Percentiles rank a stretch among this genome's conserved stretches.
Conservation (phyloP, 805 yeast species). For the Alloascoidea hylecoeti region DNA sequence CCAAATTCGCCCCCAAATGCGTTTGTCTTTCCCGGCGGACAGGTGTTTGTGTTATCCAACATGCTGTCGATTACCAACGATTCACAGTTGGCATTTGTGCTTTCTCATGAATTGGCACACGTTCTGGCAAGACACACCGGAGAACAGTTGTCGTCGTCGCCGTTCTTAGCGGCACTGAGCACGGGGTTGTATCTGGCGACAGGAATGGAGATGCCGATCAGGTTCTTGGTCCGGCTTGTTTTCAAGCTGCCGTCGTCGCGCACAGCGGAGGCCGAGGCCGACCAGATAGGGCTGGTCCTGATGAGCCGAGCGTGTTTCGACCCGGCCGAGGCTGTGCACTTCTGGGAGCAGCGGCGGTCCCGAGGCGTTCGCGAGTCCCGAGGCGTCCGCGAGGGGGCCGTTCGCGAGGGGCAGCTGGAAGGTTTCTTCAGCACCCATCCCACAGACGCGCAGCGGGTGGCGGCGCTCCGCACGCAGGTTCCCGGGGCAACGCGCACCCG, state of each 20-base stretch:
- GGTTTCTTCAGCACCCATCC: conserved; percentile 78
- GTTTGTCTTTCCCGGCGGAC: conserved; percentile 91
- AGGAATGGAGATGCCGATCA: conserved; percentile 39
- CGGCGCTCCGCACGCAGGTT: conserved; percentile 55
- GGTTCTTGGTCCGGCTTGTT: conserved; percentile 36
- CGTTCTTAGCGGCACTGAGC: conserved; percentile 46
- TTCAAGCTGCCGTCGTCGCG: conserved; percentile 77
- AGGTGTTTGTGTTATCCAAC: conserved; percentile 76
- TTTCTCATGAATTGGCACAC: conserved; percentile 90
- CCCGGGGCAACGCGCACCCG: conserved; percentile 22
- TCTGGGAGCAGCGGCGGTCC: conserved; percentile 49
- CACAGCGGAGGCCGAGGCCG: conserved; percentile 94
- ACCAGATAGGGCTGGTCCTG: conserved; percentile 81
- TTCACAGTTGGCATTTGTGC: conserved; percentile 90
- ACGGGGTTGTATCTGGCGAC: conserved; percentile 42
- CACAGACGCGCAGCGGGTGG: conserved; percentile 56
- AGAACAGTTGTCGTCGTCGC: conserved; percentile 69
- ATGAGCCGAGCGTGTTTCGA: conserved; percentile 86
- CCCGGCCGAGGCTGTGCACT: conserved; percentile 54
- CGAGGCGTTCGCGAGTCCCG: conserved; percentile 13
- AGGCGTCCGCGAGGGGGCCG: conserved; percentile 37
- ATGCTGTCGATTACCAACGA: conserved; percentile 66
- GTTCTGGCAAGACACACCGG: conserved; percentile 86
- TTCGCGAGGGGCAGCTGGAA: not conserved
- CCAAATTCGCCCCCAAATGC: conserved; percentile 84